phyloP scores from a whole-genome alignment of 306 rosid genomes.

The Benincasa hispida region DNA sequence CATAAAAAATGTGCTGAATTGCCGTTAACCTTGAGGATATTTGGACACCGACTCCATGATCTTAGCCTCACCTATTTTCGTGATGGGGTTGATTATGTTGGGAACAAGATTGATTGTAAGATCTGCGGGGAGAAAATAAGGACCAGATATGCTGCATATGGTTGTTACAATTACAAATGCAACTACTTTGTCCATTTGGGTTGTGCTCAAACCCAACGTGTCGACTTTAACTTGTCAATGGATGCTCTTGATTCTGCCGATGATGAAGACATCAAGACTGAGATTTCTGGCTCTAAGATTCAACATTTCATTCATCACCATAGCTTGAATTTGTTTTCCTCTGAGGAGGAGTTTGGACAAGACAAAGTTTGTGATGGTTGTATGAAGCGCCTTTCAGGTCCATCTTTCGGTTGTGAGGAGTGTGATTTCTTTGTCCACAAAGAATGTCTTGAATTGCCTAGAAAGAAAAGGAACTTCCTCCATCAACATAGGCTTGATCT shows the following conservation, averaged over 20 bases:
- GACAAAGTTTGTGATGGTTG: constrained; percentile 1
- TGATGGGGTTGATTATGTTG: not conserved
- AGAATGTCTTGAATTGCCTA: not conserved
- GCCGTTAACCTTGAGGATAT: not conserved
- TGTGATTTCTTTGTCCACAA: constrained; percentile 1
- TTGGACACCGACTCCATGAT: not conserved
- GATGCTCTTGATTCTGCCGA: not conserved
- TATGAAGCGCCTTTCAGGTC: not conserved
- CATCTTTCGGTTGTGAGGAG: not conserved
- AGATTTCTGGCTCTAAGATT: not conserved
- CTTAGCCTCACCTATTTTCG: not conserved
- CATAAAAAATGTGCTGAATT: not conserved
- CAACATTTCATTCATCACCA: not conserved
- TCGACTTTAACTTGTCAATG: not conserved
- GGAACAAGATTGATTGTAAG: not conserved
- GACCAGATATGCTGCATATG: not conserved
- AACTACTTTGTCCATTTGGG: not conserved
- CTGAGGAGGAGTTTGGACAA: not conserved
- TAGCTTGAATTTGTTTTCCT: not conserved
- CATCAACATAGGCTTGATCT: not conserved
- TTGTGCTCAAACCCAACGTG: not conserved
- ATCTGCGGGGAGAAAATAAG: not conserved
- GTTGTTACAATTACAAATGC: not conserved
- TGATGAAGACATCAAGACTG: not conserved
- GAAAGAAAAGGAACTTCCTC: not conserved